phyloP scores from a whole-genome alignment of 768 basidiomycete genomes.

The Lactarius indigo region DNA sequence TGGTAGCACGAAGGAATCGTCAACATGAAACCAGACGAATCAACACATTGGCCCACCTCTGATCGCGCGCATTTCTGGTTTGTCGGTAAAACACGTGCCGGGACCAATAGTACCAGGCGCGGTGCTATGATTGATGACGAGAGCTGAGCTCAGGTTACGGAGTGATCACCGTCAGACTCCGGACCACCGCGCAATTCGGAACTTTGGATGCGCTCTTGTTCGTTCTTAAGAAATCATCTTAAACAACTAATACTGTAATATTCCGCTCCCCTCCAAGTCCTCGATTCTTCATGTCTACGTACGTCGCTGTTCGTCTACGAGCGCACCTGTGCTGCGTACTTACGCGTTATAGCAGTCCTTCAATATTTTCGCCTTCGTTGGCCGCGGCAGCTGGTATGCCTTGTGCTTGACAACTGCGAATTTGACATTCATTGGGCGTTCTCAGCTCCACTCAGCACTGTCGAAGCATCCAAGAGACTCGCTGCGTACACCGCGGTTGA shows the following conservation, averaged over 20 bases:
- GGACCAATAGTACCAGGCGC: not conserved
- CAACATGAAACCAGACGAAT: not conserved
- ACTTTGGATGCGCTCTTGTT: slow-evolving; percentile 4
- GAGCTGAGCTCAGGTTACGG: not conserved
- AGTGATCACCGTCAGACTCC: slow-evolving; percentile 4
- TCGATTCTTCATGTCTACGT: slow-evolving; percentile 9
- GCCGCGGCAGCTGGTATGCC: slow-evolving; percentile 5
- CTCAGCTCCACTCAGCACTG: slow-evolving; percentile 35
- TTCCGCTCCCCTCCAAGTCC: not conserved
- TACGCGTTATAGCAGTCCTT: not conserved
- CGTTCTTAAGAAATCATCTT: slow-evolving; percentile 10
- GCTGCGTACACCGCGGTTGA: slow-evolving; percentile 97
- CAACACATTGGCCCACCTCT: slow-evolving; percentile 5
- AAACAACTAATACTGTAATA: not conserved
- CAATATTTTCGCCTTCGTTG: slow-evolving; percentile 11
- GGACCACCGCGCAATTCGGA: slow-evolving; percentile 17
- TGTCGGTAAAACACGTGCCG: not conserved
- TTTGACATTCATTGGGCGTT: not conserved
- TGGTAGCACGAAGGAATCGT: slow-evolving; percentile 30
- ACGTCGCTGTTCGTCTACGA: not conserved
- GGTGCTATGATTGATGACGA: not conserved
- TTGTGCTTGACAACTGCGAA: not conserved
- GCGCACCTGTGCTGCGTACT: not conserved
- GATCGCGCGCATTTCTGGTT: slow-evolving; percentile 15
- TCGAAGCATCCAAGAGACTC: slow-evolving; percentile 84